Base-by-base conservation (phyloP, 2,329 filamentous ascomycete genomes). In the Penicillium nordicum region DNA sequence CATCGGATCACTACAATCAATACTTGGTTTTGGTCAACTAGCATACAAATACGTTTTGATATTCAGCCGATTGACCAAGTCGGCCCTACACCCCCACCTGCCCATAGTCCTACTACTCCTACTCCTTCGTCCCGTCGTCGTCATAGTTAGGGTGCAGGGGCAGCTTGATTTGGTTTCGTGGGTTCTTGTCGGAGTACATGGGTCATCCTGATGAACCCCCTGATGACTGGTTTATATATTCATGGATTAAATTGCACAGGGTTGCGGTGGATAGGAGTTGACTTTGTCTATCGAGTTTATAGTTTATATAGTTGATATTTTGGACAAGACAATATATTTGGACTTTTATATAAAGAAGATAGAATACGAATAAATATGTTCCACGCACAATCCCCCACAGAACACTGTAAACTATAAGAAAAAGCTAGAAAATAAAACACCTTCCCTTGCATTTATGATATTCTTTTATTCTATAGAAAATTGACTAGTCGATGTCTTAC, bases 11-110 rank as follows among this genome's bases (percentile, higher is more conserved):
- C 7, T 10, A 9, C 6, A 7, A 41, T 55, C 5, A 12, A 29
- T 4, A 40, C 30, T 21, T 55, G 34, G 32, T 51, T 40, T 16
- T 9, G 3, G 10, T 2, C 4, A 10, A 5, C 9, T 6, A 3
- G 11, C 12, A 16, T 51, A 9, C 14, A 51, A 9, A 37, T 55
- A 18, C 32, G 53, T 4, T 55, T 55, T 29, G 53, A 55, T 34
- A 55, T 55, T 45, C 30, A n/a, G 9, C 14, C 5, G n/a, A 30
- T 30, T 21, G 16, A 0, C 25, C 4, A 0, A 6, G 4, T 6
- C 21, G n/a, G 11, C 14, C 10, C 12, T 18, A 2, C 11, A 1
- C 5, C 16, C 25, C 7, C 25, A 9, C 25, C 2, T 21, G 21
- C 3, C 21, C 21, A 21, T 21, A 21, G 21, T 21, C 10, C 37